phyloP scores from a whole-genome alignment of 129 eudicot genomes.

The Solidago caesia region DNA sequence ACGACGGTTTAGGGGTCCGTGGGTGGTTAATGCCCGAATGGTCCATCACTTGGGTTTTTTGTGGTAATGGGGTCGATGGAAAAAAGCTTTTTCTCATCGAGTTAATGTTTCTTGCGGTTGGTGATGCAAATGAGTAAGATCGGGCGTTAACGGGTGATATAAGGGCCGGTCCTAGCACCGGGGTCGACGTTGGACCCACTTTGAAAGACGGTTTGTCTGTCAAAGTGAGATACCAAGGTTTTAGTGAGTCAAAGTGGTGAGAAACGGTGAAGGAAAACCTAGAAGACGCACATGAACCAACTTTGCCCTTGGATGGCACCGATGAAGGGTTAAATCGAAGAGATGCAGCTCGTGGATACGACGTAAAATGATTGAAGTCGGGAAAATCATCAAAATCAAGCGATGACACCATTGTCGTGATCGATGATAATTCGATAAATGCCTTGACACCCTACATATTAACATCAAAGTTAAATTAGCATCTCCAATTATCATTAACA shows the following conservation, averaged over 20 bases:
- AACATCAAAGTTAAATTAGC: not conserved
- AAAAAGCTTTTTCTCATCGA: slow-evolving; percentile 56
- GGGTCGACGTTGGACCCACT: slow-evolving; percentile 61
- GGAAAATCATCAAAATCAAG: slow-evolving; percentile 75
- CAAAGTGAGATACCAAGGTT: slow-evolving; percentile 89
- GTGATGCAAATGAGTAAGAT: slow-evolving; percentile 63
- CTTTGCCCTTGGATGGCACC: slow-evolving; percentile 46
- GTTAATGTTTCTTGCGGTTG: slow-evolving; percentile 47
- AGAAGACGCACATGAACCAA: slow-evolving; percentile 78
- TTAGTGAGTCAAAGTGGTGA: slow-evolving; percentile 78
- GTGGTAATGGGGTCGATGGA: slow-evolving; percentile 92
- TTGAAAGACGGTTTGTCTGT: slow-evolving; percentile 68
- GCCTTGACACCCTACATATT: slow-evolving; percentile 78
- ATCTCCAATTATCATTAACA: not conserved
- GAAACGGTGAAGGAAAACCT: slow-evolving; percentile 89
- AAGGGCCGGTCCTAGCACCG: slow-evolving; percentile 61
- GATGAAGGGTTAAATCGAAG: slow-evolving; percentile 71
- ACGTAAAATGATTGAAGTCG: slow-evolving; percentile 62
- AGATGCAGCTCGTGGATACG: slow-evolving; percentile 80
- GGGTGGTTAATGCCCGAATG: slow-evolving; percentile 58
- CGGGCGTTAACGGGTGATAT: slow-evolving; percentile 72
- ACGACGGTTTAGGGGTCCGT: slow-evolving; percentile 82
- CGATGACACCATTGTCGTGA: slow-evolving; percentile 67
- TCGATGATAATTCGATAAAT: slow-evolving; percentile 72
- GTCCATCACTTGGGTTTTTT: slow-evolving; percentile 68